Evolutionary conservation across 108 stramenopile species (phyloP).

Genomic region (Parietichytrium sp.): DNA sequence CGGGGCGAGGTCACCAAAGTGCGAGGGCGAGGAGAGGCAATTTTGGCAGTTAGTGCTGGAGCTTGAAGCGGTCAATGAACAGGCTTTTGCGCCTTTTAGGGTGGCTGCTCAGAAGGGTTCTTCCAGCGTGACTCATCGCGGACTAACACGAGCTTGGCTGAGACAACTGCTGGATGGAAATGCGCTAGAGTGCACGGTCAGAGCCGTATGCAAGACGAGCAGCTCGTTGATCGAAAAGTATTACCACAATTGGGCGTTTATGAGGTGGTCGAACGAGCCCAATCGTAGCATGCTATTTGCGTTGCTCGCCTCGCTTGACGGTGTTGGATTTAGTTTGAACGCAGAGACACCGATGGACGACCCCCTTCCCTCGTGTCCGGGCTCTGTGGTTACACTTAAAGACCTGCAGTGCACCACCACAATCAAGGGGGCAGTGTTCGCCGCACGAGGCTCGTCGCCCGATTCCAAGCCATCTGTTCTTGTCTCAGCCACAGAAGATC

Average conservation of each 20-base stretch:
- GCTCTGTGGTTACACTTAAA: neutral
- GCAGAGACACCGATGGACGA: neutral
- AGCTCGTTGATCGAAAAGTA: neutral
- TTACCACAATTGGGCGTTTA: neutral
- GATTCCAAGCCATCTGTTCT: neutral
- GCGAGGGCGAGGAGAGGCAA: neutral
- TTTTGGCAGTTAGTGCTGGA: conserved; percentile 26
- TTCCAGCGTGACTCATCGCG: neutral
- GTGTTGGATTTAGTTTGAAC: neutral
- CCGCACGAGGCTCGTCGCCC: neutral
- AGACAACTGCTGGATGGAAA: conserved; percentile 2
- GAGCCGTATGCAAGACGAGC: neutral
- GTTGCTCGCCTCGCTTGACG: neutral
- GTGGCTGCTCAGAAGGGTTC: neutral
- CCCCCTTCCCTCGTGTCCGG: neutral
- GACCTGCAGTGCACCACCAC: neutral
- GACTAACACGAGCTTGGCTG: neutral
- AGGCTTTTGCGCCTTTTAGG: neutral
- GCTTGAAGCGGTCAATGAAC: neutral
- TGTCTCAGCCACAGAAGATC: neutral
- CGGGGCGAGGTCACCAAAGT: neutral
- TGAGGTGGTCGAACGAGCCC: conserved; percentile 2
- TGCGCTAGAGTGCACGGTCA: conserved; percentile 3
- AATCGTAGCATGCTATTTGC: neutral
- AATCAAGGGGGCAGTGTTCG: neutral